Evolutionary conservation across 2,329 filamentous ascomycete species (phyloP).

Genomic region (Ophiocordyceps unilateralis): DNA sequence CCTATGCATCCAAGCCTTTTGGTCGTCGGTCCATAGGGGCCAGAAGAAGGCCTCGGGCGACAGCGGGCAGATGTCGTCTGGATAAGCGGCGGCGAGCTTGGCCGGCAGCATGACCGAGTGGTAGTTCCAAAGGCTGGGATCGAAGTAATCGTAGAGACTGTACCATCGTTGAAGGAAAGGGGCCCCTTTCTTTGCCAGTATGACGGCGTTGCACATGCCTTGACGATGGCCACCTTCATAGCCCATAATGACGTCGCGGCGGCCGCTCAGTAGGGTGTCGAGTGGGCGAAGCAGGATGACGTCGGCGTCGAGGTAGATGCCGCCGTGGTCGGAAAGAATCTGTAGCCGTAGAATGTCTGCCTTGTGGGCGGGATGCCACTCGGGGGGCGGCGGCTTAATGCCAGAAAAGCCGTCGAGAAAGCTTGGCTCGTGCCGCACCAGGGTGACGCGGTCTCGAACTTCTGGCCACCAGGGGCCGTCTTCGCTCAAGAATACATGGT

Average conservation of each 20-base stretch:
- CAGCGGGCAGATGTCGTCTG: neutral
- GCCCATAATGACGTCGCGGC: neutral
- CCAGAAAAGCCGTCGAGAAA: neutral
- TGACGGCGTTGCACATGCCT: slow-evolving; percentile 1
- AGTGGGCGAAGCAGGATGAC: neutral
- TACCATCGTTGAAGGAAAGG: slow-evolving; percentile 1
- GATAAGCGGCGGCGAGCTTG: neutral
- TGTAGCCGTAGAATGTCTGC: slow-evolving; percentile 1
- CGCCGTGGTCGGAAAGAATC: neutral
- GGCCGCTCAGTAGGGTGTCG: neutral
- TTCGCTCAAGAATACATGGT: slow-evolving; percentile 1
- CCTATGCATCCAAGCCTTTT: slow-evolving; percentile 1
- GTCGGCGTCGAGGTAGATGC: slow-evolving; percentile 1
- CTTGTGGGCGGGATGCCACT: slow-evolving; percentile 1
- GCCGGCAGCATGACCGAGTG: slow-evolving; percentile 1
- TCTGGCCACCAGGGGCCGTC: slow-evolving; percentile 1
- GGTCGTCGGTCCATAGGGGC: neutral
- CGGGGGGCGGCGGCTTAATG: neutral
- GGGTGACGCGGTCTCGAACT: neutral
- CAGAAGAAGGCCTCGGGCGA: slow-evolving; percentile 1
- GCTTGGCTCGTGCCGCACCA: neutral
- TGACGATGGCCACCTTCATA: slow-evolving; percentile 1
- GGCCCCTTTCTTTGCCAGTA: neutral
- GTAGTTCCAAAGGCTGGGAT: neutral
- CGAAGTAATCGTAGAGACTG: neutral